Evolutionary conservation across 2,329 filamentous ascomycete genomes (phyloP), one percentile per base, ranked within the genome.

Genomic region (Colletotrichum tofieldiae): DNA sequence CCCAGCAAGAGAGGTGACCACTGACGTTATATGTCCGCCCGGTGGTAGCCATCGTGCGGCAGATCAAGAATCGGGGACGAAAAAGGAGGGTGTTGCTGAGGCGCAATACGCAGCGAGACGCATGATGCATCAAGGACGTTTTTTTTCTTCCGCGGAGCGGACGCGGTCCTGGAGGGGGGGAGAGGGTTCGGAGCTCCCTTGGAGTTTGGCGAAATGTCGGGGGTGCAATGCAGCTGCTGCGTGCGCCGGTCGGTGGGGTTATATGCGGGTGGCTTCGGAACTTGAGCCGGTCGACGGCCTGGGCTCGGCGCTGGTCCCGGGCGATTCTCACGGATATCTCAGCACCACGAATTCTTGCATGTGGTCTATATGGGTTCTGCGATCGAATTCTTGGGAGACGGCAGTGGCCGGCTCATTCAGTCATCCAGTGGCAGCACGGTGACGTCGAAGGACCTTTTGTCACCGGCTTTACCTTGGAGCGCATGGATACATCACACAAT

Each of bases 71-170:
- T 18, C n/a, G 61, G n/a, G 49, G 7, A 16, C 26, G 16, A 8
- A 58, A 35, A 35, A 41, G 23, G 26, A 12, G 16, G 18, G 14
- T 37, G 26, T 29, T 59, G 62, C 49, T 52, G 43, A 72, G 62
- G 45, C 68, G 73, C 47, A 70, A 45, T 51, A 65, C 55, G 65
- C 65, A 58, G 41, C 58, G 72, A 66, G 55, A 61, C 56, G 67
- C 72, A 74, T 74, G 67, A 74, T 74, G 72, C 73, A 75, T 75
- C 64, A 72, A 72, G 68, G 43, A 43, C 18, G 41, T 41, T 20
- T 14, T 39, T 39, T 51, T 64, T 29, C n/a, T 51, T 39, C 29
- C 29, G 20, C 55, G 45, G 35, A 16, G 58, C 49, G 49, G 37
- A 16, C 45, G 35, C 35, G 18, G 60, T 18, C n/a, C n/a, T 39